phyloP scores from a whole-genome alignment of 163 green algal species.

The Chlamydomonas reinhardtii region DNA sequence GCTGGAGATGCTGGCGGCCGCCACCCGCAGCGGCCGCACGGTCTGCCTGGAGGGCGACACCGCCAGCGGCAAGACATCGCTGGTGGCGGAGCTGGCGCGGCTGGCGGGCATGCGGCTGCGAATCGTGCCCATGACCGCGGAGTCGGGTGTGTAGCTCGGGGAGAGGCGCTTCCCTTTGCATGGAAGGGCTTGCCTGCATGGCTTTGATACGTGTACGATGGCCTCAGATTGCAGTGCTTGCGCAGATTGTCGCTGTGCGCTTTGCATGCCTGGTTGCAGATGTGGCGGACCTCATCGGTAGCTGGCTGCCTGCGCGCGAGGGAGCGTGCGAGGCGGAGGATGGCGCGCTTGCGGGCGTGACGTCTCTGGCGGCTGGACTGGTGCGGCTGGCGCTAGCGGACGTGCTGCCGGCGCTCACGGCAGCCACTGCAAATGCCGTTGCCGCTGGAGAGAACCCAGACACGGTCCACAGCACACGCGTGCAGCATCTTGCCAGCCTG shows the following conservation, averaged over 20 bases:
- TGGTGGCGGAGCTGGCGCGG: constrained; percentile 55
- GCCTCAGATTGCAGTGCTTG: no score
- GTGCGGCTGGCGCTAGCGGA: not conserved
- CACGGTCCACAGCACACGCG: no score
- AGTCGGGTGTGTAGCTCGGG: constrained; percentile 46
- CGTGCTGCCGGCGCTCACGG: not conserved
- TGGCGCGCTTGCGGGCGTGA: not conserved
- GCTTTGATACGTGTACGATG: no score
- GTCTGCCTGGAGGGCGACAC: constrained; percentile 59
- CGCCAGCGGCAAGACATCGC: constrained; percentile 52
- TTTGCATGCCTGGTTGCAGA: no score
- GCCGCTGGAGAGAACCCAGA: no score
- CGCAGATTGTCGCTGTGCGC: no score
- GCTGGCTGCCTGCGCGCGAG: constrained; percentile 47
- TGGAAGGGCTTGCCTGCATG: no score
- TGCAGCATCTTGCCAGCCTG: no score
- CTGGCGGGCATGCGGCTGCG: constrained; percentile 41
- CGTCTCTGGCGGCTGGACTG: not conserved
- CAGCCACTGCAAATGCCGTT: not conserved
- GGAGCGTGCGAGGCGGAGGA: not conserved
- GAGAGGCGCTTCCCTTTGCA: no score
- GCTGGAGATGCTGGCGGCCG: constrained; percentile 53
- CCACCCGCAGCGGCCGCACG: constrained; percentile 38
- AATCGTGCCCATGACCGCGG: constrained; percentile 31
- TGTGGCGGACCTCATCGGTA: constrained; percentile 48